Evolutionary conservation across 2,329 filamentous ascomycete genomes (phyloP).

Genomic region (Didymellaceae sp.): DNA sequence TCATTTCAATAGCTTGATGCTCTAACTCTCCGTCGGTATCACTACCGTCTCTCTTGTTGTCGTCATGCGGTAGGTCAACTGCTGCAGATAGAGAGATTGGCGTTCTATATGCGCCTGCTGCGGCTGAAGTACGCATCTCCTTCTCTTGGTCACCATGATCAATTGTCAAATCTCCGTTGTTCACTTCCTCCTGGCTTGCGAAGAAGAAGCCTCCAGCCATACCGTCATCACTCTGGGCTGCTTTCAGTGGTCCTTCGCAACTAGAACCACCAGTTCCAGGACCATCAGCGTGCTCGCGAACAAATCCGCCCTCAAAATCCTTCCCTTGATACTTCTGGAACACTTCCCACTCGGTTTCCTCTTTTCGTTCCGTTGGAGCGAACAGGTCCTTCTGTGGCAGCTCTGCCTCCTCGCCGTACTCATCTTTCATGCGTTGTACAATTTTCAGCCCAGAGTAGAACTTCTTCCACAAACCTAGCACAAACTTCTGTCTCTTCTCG

Average conservation of each 20-base stretch:
- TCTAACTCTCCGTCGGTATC: neutral
- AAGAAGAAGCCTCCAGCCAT: constrained; percentile 46
- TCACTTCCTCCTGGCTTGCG: constrained; percentile 46
- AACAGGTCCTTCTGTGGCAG: constrained; percentile 66
- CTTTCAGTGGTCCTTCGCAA: constrained; percentile 13
- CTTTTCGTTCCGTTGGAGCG: constrained; percentile 56
- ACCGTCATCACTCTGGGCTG: constrained; percentile 23
- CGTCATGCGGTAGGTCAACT: constrained; percentile 25
- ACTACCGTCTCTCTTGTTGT: neutral
- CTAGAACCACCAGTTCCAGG: constrained; percentile 24
- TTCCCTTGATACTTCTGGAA: constrained; percentile 32
- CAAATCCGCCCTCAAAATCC: constrained; percentile 53
- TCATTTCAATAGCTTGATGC: constrained; percentile 4
- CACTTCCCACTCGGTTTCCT: constrained; percentile 54
- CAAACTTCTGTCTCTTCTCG: constrained; percentile 77
- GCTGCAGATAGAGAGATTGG: constrained; percentile 48
- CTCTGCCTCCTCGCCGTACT: constrained; percentile 42
- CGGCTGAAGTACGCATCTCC: constrained; percentile 1
- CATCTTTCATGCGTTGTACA: constrained; percentile 52
- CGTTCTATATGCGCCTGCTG: constrained; percentile 29
- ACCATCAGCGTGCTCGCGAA: constrained; percentile 38
- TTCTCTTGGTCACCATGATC: constrained; percentile 37
- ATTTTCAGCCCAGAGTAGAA: constrained; percentile 87
- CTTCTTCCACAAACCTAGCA: constrained; percentile 81
- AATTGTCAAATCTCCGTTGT: constrained; percentile 40